A percentile compares a stretch with the other conserved stretches of the same genome.
Conservation (phyloP, 768 basidiomycete species). For the Russula sp. region DNA sequence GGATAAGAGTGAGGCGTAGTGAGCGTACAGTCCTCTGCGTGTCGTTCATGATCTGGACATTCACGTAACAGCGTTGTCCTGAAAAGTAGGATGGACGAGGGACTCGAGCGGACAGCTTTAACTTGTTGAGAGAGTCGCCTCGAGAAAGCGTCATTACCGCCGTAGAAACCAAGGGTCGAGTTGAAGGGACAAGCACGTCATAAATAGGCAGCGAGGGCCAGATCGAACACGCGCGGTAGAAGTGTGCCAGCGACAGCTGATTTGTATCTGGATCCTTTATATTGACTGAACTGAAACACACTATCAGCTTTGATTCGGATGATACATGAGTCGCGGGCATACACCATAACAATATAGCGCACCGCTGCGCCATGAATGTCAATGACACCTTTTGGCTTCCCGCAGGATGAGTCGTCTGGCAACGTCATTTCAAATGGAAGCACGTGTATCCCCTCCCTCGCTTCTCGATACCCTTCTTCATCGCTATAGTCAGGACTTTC, state of each 20-base stretch:
- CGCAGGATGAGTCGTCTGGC: conserved; percentile 51
- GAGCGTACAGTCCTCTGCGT: conserved; percentile 66
- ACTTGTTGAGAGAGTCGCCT: conserved; percentile 49
- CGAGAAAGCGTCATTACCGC: conserved; percentile 55
- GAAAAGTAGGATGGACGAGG: conserved; percentile 78
- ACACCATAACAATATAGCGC: conserved; percentile 80
- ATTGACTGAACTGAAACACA: conserved; percentile 57
- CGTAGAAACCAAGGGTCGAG: conserved; percentile 56
- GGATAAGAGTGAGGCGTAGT: conserved; percentile 59
- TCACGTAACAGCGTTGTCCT: conserved; percentile 72
- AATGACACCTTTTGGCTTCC: conserved; percentile 56
- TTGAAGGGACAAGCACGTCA: conserved; percentile 56
- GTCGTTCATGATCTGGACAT: conserved; percentile 62
- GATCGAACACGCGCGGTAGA: conserved; percentile 78
- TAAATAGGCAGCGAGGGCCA: conserved; percentile 73
- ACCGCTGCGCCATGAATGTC: conserved; percentile 58
- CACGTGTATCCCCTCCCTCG: conserved; percentile 61
- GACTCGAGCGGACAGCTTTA: conserved; percentile 62
- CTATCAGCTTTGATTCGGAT: background rate
- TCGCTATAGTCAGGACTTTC: conserved; percentile 47
- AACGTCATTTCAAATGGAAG: conserved; percentile 74
- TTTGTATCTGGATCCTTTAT: conserved; percentile 62
- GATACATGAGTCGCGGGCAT: conserved; percentile 36
- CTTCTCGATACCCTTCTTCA: conserved; percentile 59
- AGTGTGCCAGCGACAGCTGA: conserved; percentile 78